These are phyloP conservation scores for Syncephalastrum contaminatum DNA, from an alignment of 371 early-diverging fungal genomes.

Conservation along the genomic window DNA sequence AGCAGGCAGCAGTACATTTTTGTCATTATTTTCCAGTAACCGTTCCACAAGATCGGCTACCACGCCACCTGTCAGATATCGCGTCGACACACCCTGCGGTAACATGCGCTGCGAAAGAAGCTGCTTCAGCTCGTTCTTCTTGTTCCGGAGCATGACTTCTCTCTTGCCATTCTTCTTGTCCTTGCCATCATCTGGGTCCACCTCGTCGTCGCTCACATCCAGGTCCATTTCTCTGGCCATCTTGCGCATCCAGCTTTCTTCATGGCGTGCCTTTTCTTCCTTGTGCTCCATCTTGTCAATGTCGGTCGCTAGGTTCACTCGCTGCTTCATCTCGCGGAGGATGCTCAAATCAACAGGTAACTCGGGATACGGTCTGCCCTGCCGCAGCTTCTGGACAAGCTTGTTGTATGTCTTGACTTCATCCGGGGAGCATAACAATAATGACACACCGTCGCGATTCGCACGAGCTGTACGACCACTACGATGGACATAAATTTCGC, in stretches of 20 bases:
- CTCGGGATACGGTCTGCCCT: constrained; percentile 62
- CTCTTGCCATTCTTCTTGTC: constrained; percentile 14
- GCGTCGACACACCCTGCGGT: constrained; percentile 70
- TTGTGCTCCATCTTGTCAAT: constrained; percentile 81
- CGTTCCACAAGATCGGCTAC: constrained; percentile 65
- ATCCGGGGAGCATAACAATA: constrained; percentile 82
- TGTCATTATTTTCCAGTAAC: constrained; percentile 46
- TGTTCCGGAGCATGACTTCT: constrained; percentile 45
- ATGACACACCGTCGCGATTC: constrained; percentile 77
- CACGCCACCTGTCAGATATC: constrained; percentile 74
- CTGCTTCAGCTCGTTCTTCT: constrained; percentile 58
- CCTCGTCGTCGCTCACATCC: constrained; percentile 72
- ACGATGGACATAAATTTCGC: constrained; percentile 86
- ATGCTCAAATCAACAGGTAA: constrained; percentile 71
- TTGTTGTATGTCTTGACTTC: constrained; percentile 79
- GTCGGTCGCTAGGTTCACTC: constrained; percentile 74
- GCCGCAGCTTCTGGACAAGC: constrained; percentile 73
- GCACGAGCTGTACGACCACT: constrained; percentile 92
- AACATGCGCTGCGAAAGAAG: constrained; percentile 65
- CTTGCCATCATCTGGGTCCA: constrained; percentile 41
- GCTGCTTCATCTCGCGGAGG: constrained; percentile 62
- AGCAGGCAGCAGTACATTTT: constrained; percentile 13
- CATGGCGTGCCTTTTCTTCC: constrained; percentile 66
- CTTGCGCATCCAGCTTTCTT: constrained; percentile 83
- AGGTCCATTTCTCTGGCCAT: constrained; percentile 87